Conservation (phyloP, 2,329 filamentous ascomycete genomes). For the Aspergillus floridensis region DNA sequence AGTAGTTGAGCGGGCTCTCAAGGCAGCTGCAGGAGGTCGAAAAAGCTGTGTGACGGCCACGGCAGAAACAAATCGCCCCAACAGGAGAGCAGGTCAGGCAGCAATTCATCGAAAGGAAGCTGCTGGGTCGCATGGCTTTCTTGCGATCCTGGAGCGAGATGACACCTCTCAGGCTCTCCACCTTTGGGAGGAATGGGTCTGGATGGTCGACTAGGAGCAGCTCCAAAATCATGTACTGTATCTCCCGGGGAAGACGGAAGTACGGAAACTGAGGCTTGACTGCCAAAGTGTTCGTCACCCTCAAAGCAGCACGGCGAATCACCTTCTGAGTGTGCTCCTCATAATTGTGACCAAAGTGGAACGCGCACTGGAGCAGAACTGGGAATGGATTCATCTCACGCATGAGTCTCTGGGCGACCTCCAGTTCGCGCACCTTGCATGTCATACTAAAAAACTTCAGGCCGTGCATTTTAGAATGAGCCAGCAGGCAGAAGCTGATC, state of each 20-base stretch:
- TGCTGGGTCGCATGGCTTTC: slow-evolving; percentile 7
- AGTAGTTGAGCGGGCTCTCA: slow-evolving; percentile 22
- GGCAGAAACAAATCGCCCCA: slow-evolving; percentile 23
- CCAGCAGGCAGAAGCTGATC: slow-evolving; percentile 20
- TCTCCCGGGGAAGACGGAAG: slow-evolving; percentile 24
- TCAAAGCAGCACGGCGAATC: slow-evolving; percentile 16
- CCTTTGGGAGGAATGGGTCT: slow-evolving; percentile 15
- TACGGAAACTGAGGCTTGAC: slow-evolving; percentile 20
- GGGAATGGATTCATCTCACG: slow-evolving; percentile 21
- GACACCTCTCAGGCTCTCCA: slow-evolving; percentile 9
- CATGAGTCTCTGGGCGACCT: slow-evolving; percentile 18
- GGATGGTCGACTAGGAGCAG: slow-evolving; percentile 14
- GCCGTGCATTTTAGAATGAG: slow-evolving; percentile 13
- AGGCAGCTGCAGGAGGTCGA: slow-evolving; percentile 27
- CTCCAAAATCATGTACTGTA: slow-evolving; percentile 27
- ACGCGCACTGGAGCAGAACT: slow-evolving; percentile 20
- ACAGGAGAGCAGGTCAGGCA: slow-evolving; percentile 25
- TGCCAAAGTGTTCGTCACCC: slow-evolving; percentile 15
- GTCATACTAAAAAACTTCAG: slow-evolving; percentile 24
- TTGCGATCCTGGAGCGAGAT: slow-evolving; percentile 16
- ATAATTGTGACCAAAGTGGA: slow-evolving; percentile 16
- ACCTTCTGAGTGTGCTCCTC: slow-evolving; percentile 16
- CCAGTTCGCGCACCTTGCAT: slow-evolving; percentile 20
- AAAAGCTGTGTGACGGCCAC: slow-evolving; percentile 20
- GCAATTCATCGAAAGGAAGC: slow-evolving; percentile 14